These are phyloP conservation scores for Neltuma alba DNA, from an alignment of 306 rosid genomes.

Conservation along the genomic window DNA sequence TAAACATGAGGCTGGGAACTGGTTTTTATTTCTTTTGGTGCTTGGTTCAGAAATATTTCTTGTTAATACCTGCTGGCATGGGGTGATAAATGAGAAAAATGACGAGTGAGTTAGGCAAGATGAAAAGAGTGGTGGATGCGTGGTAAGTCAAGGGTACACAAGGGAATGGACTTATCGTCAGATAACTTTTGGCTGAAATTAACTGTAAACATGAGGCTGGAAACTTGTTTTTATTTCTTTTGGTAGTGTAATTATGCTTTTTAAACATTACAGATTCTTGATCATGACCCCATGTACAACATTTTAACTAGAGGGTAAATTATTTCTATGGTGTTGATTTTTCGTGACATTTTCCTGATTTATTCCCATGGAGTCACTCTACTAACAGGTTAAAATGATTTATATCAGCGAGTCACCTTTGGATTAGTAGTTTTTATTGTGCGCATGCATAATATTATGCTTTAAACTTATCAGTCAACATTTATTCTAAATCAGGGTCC, in stretches of 20 bases:
- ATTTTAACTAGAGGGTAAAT: not conserved
- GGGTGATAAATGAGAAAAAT: not conserved
- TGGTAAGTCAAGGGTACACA: not conserved
- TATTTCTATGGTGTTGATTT: constrained; percentile 5
- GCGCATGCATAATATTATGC: not conserved
- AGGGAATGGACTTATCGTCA: not conserved
- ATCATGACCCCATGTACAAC: constrained; percentile 1
- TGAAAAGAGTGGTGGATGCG: not conserved
- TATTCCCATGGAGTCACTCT: not conserved
- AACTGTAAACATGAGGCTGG: not conserved
- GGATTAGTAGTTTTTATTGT: not conserved
- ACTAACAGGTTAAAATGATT: constrained; percentile 1
- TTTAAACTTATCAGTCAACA: constrained; percentile 22
- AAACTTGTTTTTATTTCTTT: not conserved
- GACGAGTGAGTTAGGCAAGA: constrained; percentile 8
- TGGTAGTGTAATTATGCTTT: not conserved
- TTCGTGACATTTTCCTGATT: constrained; percentile 7
- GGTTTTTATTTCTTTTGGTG: not conserved
- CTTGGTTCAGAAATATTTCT: not conserved
- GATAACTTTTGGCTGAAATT: constrained; percentile 13
- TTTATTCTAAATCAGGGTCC: constrained; percentile 65
- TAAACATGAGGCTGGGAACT: not conserved
- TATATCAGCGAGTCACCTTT: not conserved
- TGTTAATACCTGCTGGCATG: constrained; percentile 16
- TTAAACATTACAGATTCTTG: constrained; percentile 8